Evolutionary conservation across 495 filamentous ascomycete species (phyloP).

Genomic region (Recurvomyces mirabilis): DNA sequence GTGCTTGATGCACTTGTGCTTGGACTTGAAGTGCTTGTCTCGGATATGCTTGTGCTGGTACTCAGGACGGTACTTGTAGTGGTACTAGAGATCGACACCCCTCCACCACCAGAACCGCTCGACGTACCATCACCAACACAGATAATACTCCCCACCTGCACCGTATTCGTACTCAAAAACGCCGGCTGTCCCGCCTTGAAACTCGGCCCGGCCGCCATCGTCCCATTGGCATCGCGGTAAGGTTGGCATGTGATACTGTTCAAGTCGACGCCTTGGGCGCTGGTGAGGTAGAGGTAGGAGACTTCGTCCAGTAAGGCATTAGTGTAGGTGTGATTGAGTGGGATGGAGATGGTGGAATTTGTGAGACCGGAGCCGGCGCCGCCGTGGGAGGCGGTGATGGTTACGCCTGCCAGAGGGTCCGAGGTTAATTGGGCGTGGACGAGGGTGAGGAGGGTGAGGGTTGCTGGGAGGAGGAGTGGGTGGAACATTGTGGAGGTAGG

Average conservation of each 20-base stretch:
- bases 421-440: too few relatives aligned
- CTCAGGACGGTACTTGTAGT: background rate
- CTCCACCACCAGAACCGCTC: background rate
- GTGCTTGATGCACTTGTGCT: too few relatives aligned
- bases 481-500: too few relatives aligned
- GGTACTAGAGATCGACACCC: background rate
- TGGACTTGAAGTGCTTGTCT: background rate
- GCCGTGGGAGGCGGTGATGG: constrained; percentile 14
- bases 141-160: constrained; percentile 13
- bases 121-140: background rate
- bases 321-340: constrained; percentile 14
- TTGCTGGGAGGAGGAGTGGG: too few relatives aligned
- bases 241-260: constrained; percentile 17
- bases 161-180: constrained; percentile 16
- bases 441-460: too few relatives aligned
- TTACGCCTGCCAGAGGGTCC: too few relatives aligned
- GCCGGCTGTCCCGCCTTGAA: constrained; percentile 9
- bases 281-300: constrained; percentile 17
- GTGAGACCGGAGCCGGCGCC: constrained; percentile 16
- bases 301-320: constrained; percentile 15
- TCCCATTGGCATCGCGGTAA: constrained; percentile 12
- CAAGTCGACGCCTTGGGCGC: constrained; percentile 4
- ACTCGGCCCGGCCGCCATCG: constrained; percentile 5
- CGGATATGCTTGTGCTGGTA: background rate
- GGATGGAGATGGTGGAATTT: constrained; percentile 18